Conservation (phyloP, 306 rosid genomes). For the Hylodesmum podocarpum region DNA sequence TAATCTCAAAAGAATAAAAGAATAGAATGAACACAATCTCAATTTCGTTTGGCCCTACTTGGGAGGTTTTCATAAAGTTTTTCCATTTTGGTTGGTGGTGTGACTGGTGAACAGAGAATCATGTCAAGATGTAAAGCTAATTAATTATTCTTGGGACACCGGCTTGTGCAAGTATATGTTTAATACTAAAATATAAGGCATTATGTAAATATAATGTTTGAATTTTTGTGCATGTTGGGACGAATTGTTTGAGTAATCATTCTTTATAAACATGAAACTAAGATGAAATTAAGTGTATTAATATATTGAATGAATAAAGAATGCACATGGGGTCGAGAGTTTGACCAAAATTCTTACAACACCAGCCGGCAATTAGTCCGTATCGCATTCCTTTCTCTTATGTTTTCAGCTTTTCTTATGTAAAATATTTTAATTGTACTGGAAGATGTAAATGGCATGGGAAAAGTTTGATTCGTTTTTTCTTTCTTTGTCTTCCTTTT, state of each 20-base stretch:
- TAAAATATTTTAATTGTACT: background rate
- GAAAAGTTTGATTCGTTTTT: background rate
- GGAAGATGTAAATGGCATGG: background rate
- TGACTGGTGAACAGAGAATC: constrained; percentile 23
- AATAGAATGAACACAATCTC: constrained; percentile 12
- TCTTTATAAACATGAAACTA: background rate
- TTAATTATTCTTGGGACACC: constrained; percentile 34
- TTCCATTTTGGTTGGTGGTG: constrained; percentile 22
- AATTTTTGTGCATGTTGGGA: constrained; percentile 3
- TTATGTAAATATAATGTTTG: background rate
- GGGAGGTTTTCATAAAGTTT: constrained; percentile 11
- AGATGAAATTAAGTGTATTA: background rate
- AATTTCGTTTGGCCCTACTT: constrained; percentile 24
- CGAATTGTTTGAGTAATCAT: constrained; percentile 28
- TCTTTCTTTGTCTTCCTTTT: background rate
- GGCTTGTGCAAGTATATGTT: background rate
- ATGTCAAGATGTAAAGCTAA: constrained; percentile 30
- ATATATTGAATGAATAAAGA: background rate
- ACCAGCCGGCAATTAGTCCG: background rate
- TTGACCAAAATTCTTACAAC: constrained; percentile 17
- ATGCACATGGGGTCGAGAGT: constrained; percentile 15
- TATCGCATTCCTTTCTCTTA: background rate
- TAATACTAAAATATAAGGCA: background rate
- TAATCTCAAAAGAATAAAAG: no score
- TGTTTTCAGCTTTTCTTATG: background rate